Evolutionary conservation across 495 filamentous ascomycete species (phyloP).

Genomic region (Geopyxis carbonaria): DNA sequence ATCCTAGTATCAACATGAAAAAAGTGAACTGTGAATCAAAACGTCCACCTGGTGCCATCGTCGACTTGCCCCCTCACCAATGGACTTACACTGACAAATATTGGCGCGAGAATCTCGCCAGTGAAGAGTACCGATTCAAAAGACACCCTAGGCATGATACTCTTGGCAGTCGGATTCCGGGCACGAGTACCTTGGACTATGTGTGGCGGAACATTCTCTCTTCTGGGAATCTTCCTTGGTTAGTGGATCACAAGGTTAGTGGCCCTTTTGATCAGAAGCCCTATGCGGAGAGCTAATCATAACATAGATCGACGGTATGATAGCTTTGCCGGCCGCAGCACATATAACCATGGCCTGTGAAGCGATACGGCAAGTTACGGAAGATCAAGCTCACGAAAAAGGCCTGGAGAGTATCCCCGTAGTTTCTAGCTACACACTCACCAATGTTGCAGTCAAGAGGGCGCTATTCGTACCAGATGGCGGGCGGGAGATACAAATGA

Average conservation of each 20-base stretch:
- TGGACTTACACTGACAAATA: constrained; percentile 28
- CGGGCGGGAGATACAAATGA: too few species aligned
- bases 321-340: constrained; percentile 42
- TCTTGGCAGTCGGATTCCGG: constrained; percentile 33
- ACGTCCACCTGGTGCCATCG: constrained; percentile 5
- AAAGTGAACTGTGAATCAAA: background rate
- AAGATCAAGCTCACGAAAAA: too few species aligned
- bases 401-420: too few species aligned
- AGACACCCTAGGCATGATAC: constrained; percentile 34
- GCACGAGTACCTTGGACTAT: constrained; percentile 33
- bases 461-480: too few species aligned
- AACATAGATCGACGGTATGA: too few species aligned
- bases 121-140: constrained; percentile 33
- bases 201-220: constrained; percentile 39
- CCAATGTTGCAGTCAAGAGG: too few species aligned
- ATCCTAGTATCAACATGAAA: constrained; percentile 22
- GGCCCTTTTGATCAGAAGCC: too few species aligned
- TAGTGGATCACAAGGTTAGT: constrained; percentile 37
- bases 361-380: too few species aligned
- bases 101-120: constrained; percentile 32
- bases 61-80: constrained; percentile 34
- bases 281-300: too few species aligned
- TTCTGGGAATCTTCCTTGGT: constrained; percentile 36
- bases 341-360: constrained; percentile 43
- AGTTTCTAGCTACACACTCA: too few species aligned